Conservation (phyloP, 352 stramenopile genomes). For the Phytophthora megakarya region DNA sequence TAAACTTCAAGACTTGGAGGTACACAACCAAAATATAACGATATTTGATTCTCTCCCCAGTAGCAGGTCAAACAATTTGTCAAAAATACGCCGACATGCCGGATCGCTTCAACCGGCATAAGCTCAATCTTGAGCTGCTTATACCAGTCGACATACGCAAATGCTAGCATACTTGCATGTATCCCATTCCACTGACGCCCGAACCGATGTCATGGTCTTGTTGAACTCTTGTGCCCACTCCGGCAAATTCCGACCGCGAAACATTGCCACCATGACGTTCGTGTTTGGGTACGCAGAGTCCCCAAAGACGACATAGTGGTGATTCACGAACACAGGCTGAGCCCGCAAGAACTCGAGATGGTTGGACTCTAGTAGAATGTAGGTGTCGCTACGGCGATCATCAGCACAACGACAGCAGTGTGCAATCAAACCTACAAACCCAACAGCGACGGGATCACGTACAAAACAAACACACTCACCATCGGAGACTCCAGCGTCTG, state of each 20-base stretch:
- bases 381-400: too few relatives aligned
- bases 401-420: too few relatives aligned
- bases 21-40: neutral
- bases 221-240: neutral
- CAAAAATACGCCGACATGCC: neutral
- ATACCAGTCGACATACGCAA: neutral
- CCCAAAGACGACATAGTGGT: neutral
- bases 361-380: too few relatives aligned
- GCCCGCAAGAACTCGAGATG: too few relatives aligned
- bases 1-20: neutral
- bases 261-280: neutral
- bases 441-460: too few relatives aligned
- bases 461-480: too few relatives aligned
- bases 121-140: too few relatives aligned
- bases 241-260: neutral
- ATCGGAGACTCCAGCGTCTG: too few relatives aligned
- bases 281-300: conserved; percentile 2
- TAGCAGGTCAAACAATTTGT: neutral
- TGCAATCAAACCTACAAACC: too few relatives aligned
- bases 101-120: too few relatives aligned
- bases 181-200: neutral
- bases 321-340: too few relatives aligned
- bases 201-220: neutral
- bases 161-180: neutral
- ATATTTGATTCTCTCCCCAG: neutral